Conservation (phyloP, 2,329 filamentous ascomycete genomes). For the Xylaria sp. region DNA sequence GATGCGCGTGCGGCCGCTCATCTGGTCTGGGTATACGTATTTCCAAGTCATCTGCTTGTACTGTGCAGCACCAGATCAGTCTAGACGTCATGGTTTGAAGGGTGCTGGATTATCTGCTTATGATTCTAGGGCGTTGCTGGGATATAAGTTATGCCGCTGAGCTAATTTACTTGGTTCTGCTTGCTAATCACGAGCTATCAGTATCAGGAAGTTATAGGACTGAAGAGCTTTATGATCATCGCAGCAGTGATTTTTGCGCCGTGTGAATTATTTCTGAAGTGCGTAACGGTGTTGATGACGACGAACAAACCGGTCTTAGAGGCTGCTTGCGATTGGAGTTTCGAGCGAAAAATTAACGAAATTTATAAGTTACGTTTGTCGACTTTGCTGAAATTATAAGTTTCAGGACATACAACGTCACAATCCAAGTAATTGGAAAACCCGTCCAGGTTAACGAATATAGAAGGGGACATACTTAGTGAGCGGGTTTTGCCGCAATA, state of each 20-base stretch:
- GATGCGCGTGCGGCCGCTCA: conserved; percentile 7
- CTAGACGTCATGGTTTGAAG: too few species aligned
- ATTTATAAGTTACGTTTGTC: background rate
- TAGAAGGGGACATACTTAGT: background rate
- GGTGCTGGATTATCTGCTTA: too few species aligned
- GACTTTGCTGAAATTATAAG: background rate
- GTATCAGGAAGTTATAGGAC: background rate
- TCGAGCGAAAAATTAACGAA: background rate
- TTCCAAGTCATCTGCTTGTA: background rate
- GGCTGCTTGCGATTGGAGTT: too few species aligned
- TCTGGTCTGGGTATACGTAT: background rate
- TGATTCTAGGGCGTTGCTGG: background rate
- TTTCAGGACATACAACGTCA: background rate
- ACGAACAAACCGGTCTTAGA: too few species aligned
- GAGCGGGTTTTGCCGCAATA: background rate
- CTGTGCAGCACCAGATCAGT: background rate
- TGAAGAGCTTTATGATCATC: background rate
- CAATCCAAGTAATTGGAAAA: background rate
- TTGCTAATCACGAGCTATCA: background rate
- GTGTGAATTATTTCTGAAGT: too few species aligned
- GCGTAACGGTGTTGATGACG: too few species aligned
- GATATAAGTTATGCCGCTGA: background rate
- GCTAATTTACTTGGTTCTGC: background rate
- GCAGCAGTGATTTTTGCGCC: too few species aligned
- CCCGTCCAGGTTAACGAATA: background rate